Evolutionary conservation across 2,329 filamentous ascomycete genomes (phyloP).

Genomic region (Sporothrix pallida): DNA sequence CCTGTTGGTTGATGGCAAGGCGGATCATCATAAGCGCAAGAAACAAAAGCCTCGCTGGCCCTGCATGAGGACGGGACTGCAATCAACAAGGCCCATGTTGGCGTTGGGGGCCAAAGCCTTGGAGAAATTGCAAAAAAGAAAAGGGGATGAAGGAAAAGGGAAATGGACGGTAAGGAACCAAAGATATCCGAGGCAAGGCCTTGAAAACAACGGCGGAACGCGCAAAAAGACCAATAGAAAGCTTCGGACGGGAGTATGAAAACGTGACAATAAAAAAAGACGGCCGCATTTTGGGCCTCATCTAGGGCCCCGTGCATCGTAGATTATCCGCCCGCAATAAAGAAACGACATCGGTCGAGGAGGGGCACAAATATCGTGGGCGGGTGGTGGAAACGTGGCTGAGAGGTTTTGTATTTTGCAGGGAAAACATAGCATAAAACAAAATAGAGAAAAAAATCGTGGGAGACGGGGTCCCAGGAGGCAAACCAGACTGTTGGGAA

Average conservation of each 20-base stretch:
- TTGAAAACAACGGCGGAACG: background rate
- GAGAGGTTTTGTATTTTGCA: background rate
- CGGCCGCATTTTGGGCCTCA: slow-evolving; percentile 29
- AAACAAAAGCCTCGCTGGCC: background rate
- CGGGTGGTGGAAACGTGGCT: background rate
- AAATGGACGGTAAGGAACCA: background rate
- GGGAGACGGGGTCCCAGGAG: background rate
- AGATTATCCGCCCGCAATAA: slow-evolving; percentile 9
- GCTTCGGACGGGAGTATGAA: no score
- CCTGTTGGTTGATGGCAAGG: no score
- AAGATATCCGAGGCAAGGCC: background rate
- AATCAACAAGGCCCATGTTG: background rate
- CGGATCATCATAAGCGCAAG: background rate
- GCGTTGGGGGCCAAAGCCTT: background rate
- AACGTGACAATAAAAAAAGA: background rate
- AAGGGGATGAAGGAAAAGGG: background rate
- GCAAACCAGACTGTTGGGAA: slow-evolving; percentile 35
- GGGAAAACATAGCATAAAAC: no score
- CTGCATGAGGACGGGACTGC: background rate
- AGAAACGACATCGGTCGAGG: background rate
- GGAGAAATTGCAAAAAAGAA: background rate
- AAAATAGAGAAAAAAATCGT: background rate
- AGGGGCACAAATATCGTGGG: background rate
- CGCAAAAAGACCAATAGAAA: background rate
- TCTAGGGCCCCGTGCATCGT: slow-evolving; percentile 11